phyloP scores from a whole-genome alignment of 805 yeast species.

The Alloascoidea hylecoeti region DNA sequence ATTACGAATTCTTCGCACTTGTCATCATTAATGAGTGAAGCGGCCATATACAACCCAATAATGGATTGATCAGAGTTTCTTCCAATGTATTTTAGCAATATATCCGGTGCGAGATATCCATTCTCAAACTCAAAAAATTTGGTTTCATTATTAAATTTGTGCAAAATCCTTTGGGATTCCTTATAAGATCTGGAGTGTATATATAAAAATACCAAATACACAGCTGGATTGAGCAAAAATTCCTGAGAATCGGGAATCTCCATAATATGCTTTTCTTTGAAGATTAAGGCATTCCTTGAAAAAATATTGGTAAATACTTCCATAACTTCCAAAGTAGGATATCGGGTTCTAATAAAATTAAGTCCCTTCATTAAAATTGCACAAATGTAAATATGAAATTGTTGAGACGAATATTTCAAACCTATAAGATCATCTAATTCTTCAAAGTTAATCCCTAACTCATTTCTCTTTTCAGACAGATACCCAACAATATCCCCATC shows the following conservation, averaged over 20 bases:
- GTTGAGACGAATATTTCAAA: neutral
- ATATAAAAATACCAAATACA: neutral
- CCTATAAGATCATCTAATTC: neutral
- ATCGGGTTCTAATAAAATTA: neutral
- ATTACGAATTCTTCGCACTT: too few relatives aligned
- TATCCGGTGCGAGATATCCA: neutral
- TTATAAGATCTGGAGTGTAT: neutral
- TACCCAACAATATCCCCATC: neutral
- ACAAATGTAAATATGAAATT: neutral
- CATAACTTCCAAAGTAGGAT: neutral
- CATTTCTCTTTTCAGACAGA: neutral
- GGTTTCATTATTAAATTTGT: neutral
- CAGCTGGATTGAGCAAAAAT: neutral
- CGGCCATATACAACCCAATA: neutral
- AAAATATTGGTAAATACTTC: neutral
- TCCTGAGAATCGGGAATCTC: neutral
- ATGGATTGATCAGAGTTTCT: neutral
- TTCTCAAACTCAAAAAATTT: neutral
- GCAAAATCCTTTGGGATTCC: neutral
- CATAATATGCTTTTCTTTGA: neutral
- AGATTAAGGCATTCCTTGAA: neutral
- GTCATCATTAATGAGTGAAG: neutral
- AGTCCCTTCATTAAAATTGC: neutral
- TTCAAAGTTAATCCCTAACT: neutral
- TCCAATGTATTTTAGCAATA: neutral